Conservation (phyloP, 768 basidiomycete genomes). For the Termitomyces sp. region DNA sequence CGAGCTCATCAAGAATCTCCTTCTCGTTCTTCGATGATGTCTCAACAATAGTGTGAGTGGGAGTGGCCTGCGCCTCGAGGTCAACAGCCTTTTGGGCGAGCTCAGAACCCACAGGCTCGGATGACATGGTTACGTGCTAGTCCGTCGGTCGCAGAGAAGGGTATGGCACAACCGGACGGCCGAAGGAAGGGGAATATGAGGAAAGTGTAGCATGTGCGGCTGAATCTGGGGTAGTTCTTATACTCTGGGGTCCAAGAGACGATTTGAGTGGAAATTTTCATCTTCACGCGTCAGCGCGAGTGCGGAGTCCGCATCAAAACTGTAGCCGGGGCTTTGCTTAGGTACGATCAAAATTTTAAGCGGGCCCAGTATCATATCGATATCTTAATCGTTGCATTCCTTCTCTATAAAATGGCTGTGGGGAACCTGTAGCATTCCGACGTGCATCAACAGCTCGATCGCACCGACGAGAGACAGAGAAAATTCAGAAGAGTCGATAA, state of each 20-base stretch:
- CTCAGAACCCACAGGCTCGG: not conserved
- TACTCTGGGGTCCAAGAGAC: not conserved
- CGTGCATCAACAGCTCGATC: not conserved
- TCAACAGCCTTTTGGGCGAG: not conserved
- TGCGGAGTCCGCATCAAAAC: not conserved
- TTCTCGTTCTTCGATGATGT: conserved; percentile 11
- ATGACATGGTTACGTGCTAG: not conserved
- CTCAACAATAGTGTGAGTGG: conserved; percentile 5
- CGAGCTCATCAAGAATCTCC: conserved; percentile 30
- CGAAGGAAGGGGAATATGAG: not conserved
- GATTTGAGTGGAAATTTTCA: conserved; percentile 1
- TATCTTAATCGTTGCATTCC: no score
- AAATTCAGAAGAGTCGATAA: not conserved
- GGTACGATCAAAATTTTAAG: not conserved
- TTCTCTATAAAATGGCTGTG: no score
- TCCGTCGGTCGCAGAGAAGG: not conserved
- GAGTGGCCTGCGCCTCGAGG: not conserved
- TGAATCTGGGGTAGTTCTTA: not conserved
- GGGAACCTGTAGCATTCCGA: no score
- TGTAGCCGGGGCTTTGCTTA: not conserved
- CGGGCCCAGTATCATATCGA: not conserved
- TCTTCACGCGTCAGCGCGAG: not conserved
- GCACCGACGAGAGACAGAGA: not conserved
- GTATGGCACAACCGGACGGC: not conserved
- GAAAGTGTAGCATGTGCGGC: not conserved